A percentile compares a stretch with the other conserved stretches of the same genome.
phyloP scores from a whole-genome alignment of 1,139 yeast genomes.

The Protomyces gravidus region DNA sequence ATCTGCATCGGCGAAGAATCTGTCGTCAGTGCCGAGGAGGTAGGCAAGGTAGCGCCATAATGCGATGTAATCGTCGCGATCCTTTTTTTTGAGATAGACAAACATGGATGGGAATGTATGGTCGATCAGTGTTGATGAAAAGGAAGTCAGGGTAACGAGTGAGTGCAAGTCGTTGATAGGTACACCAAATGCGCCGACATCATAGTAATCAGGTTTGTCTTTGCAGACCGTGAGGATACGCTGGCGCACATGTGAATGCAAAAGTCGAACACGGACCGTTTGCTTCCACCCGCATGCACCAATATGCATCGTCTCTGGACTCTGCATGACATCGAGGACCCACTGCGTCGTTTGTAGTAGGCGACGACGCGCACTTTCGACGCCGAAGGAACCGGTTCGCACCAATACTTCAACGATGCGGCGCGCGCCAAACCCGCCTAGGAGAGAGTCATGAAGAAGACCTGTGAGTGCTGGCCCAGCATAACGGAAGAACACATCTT shows the following conservation, averaged over 20 bases:
- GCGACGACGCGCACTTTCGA: slow-evolving; percentile 24
- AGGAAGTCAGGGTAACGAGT: slow-evolving; percentile 21
- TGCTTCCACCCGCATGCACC: slow-evolving; percentile 23
- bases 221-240: slow-evolving; percentile 9
- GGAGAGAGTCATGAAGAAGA: slow-evolving; percentile 13
- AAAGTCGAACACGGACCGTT: slow-evolving; percentile 24
- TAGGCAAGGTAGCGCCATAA: slow-evolving; percentile 27
- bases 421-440: slow-evolving; percentile 27
- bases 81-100: slow-evolving; percentile 13
- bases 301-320: slow-evolving; percentile 13
- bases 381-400: slow-evolving; percentile 25
- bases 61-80: slow-evolving; percentile 26
- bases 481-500: slow-evolving; percentile 27
- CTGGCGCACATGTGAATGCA: slow-evolving; percentile 23
- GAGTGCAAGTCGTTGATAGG: slow-evolving; percentile 25
- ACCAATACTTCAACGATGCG: slow-evolving; percentile 22
- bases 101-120: slow-evolving; percentile 24
- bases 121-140: slow-evolving; percentile 18
- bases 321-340: slow-evolving; percentile 23
- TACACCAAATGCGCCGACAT: slow-evolving; percentile 11
- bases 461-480: slow-evolving; percentile 25
- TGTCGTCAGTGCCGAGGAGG: slow-evolving; percentile 22
- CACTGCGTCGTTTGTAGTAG: slow-evolving; percentile 26
- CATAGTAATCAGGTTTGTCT: slow-evolving; percentile 18
- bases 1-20: slow-evolving; percentile 14